Evolutionary conservation across 306 rosid genomes (phyloP).

Genomic region (Carpinus fangiana): DNA sequence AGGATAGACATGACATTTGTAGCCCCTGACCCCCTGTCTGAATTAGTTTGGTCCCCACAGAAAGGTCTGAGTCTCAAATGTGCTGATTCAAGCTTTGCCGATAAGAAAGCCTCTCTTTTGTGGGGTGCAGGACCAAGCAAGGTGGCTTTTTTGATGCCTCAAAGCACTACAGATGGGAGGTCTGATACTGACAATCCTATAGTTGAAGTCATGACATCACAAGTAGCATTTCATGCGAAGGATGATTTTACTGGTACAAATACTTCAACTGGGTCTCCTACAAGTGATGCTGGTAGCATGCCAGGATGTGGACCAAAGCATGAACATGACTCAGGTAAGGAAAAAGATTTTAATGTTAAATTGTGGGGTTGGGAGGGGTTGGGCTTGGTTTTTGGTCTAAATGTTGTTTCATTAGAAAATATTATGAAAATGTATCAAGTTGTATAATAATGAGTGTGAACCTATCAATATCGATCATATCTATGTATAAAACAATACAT

Average conservation of each 20-base stretch:
- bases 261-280: constrained; percentile 25
- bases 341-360: constrained; percentile 5
- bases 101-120: constrained; percentile 38
- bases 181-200: constrained; percentile 34
- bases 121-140: constrained; percentile 55
- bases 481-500: no score
- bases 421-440: not conserved
- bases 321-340: constrained; percentile 42
- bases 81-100: constrained; percentile 50
- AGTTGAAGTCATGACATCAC: constrained; percentile 35
- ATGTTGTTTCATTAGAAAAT: constrained; percentile 5
- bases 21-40: constrained; percentile 64
- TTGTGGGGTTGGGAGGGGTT: not conserved
- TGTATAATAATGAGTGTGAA: constrained; percentile 6
- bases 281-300: constrained; percentile 35
- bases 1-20: constrained; percentile 47
- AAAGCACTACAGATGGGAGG: constrained; percentile 33
- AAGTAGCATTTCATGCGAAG: constrained; percentile 31
- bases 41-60: constrained; percentile 89
- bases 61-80: constrained; percentile 65
- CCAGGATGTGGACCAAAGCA: constrained; percentile 28
- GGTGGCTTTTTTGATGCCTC: constrained; percentile 50
- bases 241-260: constrained; percentile 29
- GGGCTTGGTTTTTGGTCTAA: constrained; percentile 12
- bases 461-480: constrained; percentile 1